These are phyloP conservation scores for Friedmanniomyces simplex DNA, from an alignment of 495 filamentous ascomycete species.

Conservation along the genomic window DNA sequence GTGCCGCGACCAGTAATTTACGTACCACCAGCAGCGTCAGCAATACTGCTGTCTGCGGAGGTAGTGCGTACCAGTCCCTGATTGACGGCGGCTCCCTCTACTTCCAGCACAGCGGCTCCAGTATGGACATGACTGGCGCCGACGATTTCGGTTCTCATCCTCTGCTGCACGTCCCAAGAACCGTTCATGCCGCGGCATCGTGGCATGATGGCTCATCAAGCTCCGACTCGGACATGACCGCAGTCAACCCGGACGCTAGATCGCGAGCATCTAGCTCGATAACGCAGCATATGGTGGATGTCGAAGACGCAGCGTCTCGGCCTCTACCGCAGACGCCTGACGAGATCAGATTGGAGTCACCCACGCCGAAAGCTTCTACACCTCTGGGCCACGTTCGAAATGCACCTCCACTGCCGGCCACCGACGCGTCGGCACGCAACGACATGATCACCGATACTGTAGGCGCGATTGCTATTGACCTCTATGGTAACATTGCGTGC, in stretches of 20 bases:
- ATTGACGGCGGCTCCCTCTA: background rate
- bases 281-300: background rate
- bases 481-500: constrained; percentile 76
- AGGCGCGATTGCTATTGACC: constrained; percentile 85
- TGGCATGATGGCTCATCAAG: constrained; percentile 29
- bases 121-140: constrained; percentile 19
- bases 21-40: background rate
- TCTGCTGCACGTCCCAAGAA: background rate
- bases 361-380: background rate
- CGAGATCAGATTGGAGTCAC: background rate
- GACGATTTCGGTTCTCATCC: constrained; percentile 6
- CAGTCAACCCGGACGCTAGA: background rate
- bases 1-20: constrained; percentile 31
- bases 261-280: background rate
- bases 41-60: background rate
- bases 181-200: background rate
- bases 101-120: background rate
- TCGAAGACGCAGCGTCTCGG: background rate
- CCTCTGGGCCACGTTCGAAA: background rate
- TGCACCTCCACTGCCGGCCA: background rate
- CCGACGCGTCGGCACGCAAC: constrained; percentile 1
- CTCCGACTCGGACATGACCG: constrained; percentile 5
- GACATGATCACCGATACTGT: constrained; percentile 81
- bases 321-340: constrained; percentile 3
- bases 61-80: background rate